Percentiles rank a stretch among this genome's conserved stretches.
These are phyloP conservation scores for Rubus parviflorus DNA, from an alignment of 306 rosid species.

Conservation along the genomic window DNA sequence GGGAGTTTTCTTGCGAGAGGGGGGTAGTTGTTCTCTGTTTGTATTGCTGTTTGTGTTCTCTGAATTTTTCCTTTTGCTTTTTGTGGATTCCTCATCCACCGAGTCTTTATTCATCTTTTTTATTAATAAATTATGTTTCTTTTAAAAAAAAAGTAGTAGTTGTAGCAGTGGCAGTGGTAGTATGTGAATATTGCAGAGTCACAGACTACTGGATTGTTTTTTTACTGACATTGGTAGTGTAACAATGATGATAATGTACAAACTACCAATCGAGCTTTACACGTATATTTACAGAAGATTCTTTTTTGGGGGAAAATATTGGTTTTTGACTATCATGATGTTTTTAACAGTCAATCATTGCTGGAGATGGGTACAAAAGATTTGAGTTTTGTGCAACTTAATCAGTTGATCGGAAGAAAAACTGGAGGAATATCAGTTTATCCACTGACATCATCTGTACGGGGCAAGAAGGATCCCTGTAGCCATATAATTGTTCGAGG, in stretches of 20 bases:
- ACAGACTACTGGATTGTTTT: not conserved
- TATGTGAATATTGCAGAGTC: not conserved
- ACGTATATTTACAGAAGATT: not conserved
- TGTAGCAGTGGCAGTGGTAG: not conserved
- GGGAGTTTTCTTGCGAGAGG: too few relatives aligned
- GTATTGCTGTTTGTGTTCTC: too few relatives aligned
- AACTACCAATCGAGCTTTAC: not conserved
- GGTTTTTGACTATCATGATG: conserved; percentile 26
- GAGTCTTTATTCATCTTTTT: too few relatives aligned
- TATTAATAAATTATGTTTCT: too few relatives aligned
- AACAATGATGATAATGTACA: not conserved
- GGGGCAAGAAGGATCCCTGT: conserved; percentile 77
- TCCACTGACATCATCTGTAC: conserved; percentile 83
- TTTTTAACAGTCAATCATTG: conserved; percentile 85
- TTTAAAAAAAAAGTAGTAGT: too few relatives aligned
- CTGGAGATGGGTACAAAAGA: conserved; percentile 99
- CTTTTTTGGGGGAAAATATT: not conserved
- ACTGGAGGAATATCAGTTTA: conserved; percentile 98
- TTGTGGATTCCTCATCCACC: too few relatives aligned
- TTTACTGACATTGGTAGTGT: not conserved
- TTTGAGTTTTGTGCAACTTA: conserved; percentile 86
- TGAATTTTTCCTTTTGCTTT: too few relatives aligned
- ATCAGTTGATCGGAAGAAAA: conserved; percentile 94
- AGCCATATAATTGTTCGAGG: conserved; percentile 87
- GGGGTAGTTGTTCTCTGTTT: too few relatives aligned